phyloP scores from a whole-genome alignment of 2,329 filamentous ascomycete genomes.

The Rugonectria rugulosa region DNA sequence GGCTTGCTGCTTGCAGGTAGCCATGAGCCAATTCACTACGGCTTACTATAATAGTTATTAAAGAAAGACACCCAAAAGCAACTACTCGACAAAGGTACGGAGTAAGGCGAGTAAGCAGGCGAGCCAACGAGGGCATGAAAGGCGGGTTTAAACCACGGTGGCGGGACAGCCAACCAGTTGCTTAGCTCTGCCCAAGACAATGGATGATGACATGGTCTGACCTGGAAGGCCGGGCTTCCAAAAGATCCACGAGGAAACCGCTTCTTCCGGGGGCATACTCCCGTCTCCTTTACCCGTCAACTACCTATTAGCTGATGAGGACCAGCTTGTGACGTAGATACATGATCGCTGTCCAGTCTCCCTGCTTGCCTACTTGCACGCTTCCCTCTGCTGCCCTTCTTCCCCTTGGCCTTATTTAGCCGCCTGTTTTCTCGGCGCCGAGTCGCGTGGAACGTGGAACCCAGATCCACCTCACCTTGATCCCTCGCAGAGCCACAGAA shows the following conservation, averaged over 20 bases:
- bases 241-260: constrained; percentile 8
- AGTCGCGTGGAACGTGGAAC: constrained; percentile 17
- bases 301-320: constrained; percentile 10
- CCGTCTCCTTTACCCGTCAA: background rate
- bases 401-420: no score
- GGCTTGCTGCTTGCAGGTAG: constrained; percentile 19
- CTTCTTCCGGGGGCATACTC: background rate
- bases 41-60: no score
- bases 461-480: background rate
- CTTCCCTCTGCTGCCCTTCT: background rate
- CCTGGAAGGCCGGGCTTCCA: background rate
- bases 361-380: background rate
- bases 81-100: background rate
- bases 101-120: background rate
- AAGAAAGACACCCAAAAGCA: constrained; percentile 4
- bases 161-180: constrained; percentile 4
- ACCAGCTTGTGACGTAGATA: constrained; percentile 23
- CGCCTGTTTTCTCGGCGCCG: constrained; percentile 3
- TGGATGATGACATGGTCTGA: constrained; percentile 15
- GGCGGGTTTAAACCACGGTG: background rate
- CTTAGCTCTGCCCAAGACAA: background rate
- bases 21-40: constrained; percentile 9
- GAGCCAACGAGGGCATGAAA: background rate
- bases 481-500: no score
- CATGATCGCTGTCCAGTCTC: no score